Base-by-base conservation (phyloP, 768 basidiomycete species). In the Mycena galericulata region DNA sequence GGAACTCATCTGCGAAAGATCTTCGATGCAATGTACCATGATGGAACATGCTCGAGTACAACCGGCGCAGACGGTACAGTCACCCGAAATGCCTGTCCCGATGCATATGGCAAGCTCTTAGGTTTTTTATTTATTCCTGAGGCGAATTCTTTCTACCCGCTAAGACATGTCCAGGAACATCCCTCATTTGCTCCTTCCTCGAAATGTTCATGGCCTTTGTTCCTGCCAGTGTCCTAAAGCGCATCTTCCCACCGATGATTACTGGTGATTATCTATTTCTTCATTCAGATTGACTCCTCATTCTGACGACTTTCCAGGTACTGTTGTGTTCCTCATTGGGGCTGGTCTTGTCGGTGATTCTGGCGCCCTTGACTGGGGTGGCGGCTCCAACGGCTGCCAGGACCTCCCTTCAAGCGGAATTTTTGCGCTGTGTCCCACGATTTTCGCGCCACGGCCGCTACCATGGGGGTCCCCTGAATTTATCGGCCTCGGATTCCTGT, bases 331-430 rank as follows among this genome's bases (percentile, higher is more conserved):
- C 32, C 82, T 94, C 84, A 94, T 95, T 66, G 93, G 94, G 4
- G 89, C 90, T 0, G 90, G 90, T 0, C 86, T 95, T 32, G 85
- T 95, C 57, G 93, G 93, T 47, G 79, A 83, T 2, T 92, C 90
- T 14, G 94, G 94, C 4, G 88, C 92, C 49, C 85, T 87, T 12
- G 89, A 94, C 78, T 96, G 94, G 94, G 94, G 90, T 47, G 93
- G 94, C 38, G 93, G 94, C 22, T 89, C 90, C 12, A 93, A 92
- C 69, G 85, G 86, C 65, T 96, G 94, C 75, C 79, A 83, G 53
- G 69, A 68, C 6, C 84, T 88, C 17, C 92, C 92, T 1, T 79
- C 80, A 4, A 86, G 83, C 9, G 91, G 92, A 2, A 85, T 91
- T 61, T 94, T 92, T 76, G 77, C 81, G 63, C 81, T 93, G 2